These are phyloP conservation scores for Achaetomium macrosporum DNA, from an alignment of 2,329 filamentous ascomycete genomes.

Conservation along the genomic window DNA sequence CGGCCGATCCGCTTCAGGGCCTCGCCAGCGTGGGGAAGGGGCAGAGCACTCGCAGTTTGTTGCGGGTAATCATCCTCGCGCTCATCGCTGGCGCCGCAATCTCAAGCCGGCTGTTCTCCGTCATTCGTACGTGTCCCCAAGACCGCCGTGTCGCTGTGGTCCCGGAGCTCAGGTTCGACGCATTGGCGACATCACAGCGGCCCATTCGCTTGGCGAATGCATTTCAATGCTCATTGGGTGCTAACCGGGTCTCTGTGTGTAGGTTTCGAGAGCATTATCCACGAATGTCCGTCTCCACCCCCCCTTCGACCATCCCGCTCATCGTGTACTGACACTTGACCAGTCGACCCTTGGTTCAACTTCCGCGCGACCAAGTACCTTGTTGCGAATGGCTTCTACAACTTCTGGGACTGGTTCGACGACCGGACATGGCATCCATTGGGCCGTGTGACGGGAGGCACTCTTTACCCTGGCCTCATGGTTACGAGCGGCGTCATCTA, in stretches of 20 bases:
- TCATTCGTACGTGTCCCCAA: slow-evolving; percentile 69
- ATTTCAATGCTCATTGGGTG: slow-evolving; percentile 10
- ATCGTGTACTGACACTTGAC: slow-evolving; percentile 22
- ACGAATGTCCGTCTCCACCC: slow-evolving; percentile 75
- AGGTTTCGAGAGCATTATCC: slow-evolving; percentile 99
- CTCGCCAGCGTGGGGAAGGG: slow-evolving; percentile 72
- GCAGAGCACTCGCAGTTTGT: slow-evolving; percentile 74
- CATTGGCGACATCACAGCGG: neutral
- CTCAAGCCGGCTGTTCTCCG: slow-evolving; percentile 91
- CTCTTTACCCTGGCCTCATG: slow-evolving; percentile 98
- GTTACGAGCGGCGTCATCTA: slow-evolving; percentile 97
- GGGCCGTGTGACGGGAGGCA: slow-evolving; percentile 95
- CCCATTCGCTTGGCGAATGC: neutral
- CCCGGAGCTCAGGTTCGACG: neutral
- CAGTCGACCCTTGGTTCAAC: slow-evolving; percentile 99
- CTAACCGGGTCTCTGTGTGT: slow-evolving; percentile 28
- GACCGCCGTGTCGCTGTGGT: slow-evolving; percentile 2
- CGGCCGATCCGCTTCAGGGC: slow-evolving; percentile 25
- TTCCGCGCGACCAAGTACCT: slow-evolving; percentile 98
- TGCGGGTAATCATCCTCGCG: slow-evolving; percentile 83
- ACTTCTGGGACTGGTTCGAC: slow-evolving; percentile 99
- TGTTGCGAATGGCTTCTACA: slow-evolving; percentile 93
- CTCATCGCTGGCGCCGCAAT: slow-evolving; percentile 89
- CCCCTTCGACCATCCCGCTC: neutral
- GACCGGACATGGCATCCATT: slow-evolving; percentile 99